These are phyloP conservation scores for Tylopilus vinaceipallidus DNA, from an alignment of 768 basidiomycete species.

Conservation along the genomic window DNA sequence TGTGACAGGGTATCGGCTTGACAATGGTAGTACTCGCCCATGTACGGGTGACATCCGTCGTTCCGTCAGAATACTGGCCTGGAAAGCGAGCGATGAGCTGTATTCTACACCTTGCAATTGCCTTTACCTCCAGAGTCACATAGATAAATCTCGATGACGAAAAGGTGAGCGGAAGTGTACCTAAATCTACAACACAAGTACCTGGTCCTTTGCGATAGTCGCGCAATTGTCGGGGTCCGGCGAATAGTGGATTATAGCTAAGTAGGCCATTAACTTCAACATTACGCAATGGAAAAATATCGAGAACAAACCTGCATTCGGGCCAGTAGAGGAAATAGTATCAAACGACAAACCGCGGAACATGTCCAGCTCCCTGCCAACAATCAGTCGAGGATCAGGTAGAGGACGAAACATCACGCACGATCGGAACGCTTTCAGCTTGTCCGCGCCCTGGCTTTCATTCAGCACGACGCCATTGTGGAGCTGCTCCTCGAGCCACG, in stretches of 20 bases:
- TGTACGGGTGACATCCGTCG: constrained; percentile 92
- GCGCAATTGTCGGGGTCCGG: constrained; percentile 76
- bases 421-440: constrained; percentile 80
- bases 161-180: constrained; percentile 32
- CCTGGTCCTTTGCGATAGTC: constrained; percentile 72
- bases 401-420: constrained; percentile 37
- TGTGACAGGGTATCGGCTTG: not conserved
- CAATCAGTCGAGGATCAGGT: not conserved
- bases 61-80: constrained; percentile 90
- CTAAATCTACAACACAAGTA: constrained; percentile 22
- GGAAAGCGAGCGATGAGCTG: not conserved
- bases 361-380: constrained; percentile 61
- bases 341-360: constrained; percentile 89
- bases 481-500: constrained; percentile 91
- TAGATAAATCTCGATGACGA: constrained; percentile 55
- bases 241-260: constrained; percentile 92
- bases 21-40: constrained; percentile 49
- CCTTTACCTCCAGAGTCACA: constrained; percentile 82
- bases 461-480: constrained; percentile 56
- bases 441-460: constrained; percentile 78
- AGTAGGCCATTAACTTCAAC: not conserved
- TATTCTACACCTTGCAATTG: not conserved
- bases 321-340: constrained; percentile 90
- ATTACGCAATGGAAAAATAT: not conserved
- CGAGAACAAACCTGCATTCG: constrained; percentile 73